Percentiles rank a stretch among this genome's conserved stretches.
Evolutionary conservation across 1,284 basidiomycete genomes (phyloP).

Genomic region (Xanthoconium separans): DNA sequence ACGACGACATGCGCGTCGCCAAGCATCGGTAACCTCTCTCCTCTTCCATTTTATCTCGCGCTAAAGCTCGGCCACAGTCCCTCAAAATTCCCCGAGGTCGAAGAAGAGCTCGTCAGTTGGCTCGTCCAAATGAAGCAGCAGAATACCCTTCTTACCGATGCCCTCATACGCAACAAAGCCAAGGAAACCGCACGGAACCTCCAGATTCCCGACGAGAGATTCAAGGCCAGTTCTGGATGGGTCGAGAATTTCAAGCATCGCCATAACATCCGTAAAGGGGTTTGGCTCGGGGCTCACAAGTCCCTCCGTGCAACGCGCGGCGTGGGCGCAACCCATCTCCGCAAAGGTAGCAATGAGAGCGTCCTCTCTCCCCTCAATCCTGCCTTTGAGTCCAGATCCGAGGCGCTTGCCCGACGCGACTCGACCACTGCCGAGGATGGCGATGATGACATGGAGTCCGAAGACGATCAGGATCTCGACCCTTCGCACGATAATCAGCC

Average conservation of each 20-base stretch:
- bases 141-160: slow-evolving; percentile 64
- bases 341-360: slow-evolving; percentile 34
- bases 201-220: slow-evolving; percentile 64
- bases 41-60: background rate
- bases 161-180: slow-evolving; percentile 69
- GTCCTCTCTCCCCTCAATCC: slow-evolving; percentile 38
- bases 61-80: slow-evolving; percentile 42
- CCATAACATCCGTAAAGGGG: slow-evolving; percentile 66
- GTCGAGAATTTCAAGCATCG: slow-evolving; percentile 89
- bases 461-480: slow-evolving; percentile 36
- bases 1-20: slow-evolving; percentile 54
- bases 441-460: slow-evolving; percentile 37
- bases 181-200: slow-evolving; percentile 62
- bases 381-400: slow-evolving; percentile 34
- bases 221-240: slow-evolving; percentile 91
- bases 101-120: slow-evolving; percentile 62
- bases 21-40: slow-evolving; percentile 57
- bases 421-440: slow-evolving; percentile 32
- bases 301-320: slow-evolving; percentile 31
- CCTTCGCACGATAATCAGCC: slow-evolving; percentile 24
- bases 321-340: slow-evolving; percentile 35
- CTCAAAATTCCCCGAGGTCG: slow-evolving; percentile 78
- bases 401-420: slow-evolving; percentile 26
- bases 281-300: slow-evolving; percentile 48
- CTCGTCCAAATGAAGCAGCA: slow-evolving; percentile 52